Evolutionary conservation across 306 rosid species (phyloP), one percentile per base, ranked within the genome.

Genomic region (Quercus wislizeni): DNA sequence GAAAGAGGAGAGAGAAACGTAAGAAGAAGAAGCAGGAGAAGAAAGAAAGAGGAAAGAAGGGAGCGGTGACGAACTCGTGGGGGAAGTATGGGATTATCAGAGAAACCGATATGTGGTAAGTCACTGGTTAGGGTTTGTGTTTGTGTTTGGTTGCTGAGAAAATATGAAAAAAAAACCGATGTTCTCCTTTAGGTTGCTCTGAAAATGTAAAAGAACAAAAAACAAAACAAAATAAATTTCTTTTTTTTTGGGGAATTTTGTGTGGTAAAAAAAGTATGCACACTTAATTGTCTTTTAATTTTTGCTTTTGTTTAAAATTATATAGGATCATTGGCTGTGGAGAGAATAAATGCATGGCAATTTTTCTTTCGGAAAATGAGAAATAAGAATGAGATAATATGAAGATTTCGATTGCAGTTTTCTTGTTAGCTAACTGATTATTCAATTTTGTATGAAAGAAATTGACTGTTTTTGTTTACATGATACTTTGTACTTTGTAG

Each of bases 71-170:
- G 19, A 77, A 91, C 81, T 91, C 43, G 7, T 95, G 99, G 98
- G 99, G 99, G 1, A 91, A 91, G 77, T 89, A 91, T 83, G 98
- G 97, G 70, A 69, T 88, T 78, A 90, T 95, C 58, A 89, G 91
- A 83, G 99, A 95, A 86, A 95, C 99, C 88, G 99, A 95, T 87
- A 93, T 93, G 97, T 95, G 98, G 99, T 93, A 79, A 73, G 89
- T 78, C 68, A 20, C 82, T 2, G 30, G 5, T 35, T 65, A 31
- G 71, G 46, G 71, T 30, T 64, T 31, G 41, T 38, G 73, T 74
- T 63, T 71, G 41, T 56, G 73, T 74, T 63, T 71, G 31, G 18
- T 82, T 80, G 6, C 73, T 81, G 56, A 14, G 80, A 71, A 43
- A 73, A 62, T 35, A 7, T 55, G 35, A 28, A 15, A 58, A 55